Percentiles rank a stretch among this genome's conserved stretches.
Evolutionary conservation across 2,329 filamentous ascomycete genomes (phyloP).

Genomic region (Phialophora tarda): DNA sequence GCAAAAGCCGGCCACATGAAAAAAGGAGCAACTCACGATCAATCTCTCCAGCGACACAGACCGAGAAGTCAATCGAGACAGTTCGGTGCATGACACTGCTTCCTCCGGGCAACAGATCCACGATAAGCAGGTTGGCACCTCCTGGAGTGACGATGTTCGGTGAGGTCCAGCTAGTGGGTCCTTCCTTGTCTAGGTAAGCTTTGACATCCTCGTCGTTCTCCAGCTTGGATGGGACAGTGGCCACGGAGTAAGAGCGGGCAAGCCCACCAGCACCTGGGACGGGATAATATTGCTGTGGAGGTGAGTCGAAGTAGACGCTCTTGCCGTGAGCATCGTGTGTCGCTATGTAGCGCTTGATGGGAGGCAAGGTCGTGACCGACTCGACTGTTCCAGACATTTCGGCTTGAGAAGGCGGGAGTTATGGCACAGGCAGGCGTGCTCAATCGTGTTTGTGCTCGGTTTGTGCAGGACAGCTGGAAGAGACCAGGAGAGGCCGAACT

Average conservation of each 20-base stretch:
- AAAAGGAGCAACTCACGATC: slow-evolving; percentile 26
- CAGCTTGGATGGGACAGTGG: slow-evolving; percentile 28
- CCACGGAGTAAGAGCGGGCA: slow-evolving; percentile 34
- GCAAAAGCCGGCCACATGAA: not conserved
- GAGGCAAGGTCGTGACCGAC: slow-evolving; percentile 19
- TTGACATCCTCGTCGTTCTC: slow-evolving; percentile 34
- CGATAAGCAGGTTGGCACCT: slow-evolving; percentile 33
- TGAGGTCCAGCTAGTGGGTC: slow-evolving; percentile 27
- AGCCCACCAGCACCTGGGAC: slow-evolving; percentile 23
- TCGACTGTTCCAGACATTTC: slow-evolving; percentile 22
- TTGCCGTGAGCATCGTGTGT: slow-evolving; percentile 32
- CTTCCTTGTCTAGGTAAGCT: slow-evolving; percentile 30
- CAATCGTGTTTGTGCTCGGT: not conserved
- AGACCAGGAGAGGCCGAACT: not conserved
- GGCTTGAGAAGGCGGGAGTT: not conserved
- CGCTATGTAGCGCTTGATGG: slow-evolving; percentile 31
- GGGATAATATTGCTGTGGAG: slow-evolving; percentile 25
- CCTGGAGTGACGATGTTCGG: slow-evolving; percentile 31
- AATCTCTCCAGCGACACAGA: slow-evolving; percentile 34
- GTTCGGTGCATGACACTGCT: slow-evolving; percentile 34
- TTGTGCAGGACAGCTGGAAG: not conserved
- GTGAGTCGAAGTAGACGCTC: slow-evolving; percentile 28
- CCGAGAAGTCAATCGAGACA: slow-evolving; percentile 35
- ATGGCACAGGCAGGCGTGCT: not conserved
- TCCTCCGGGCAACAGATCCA: slow-evolving; percentile 33